Evolutionary conservation across 1,139 yeast species (phyloP), one percentile per base, ranked within the genome.

Genomic region (Lodderomyces parapsilosis): DNA sequence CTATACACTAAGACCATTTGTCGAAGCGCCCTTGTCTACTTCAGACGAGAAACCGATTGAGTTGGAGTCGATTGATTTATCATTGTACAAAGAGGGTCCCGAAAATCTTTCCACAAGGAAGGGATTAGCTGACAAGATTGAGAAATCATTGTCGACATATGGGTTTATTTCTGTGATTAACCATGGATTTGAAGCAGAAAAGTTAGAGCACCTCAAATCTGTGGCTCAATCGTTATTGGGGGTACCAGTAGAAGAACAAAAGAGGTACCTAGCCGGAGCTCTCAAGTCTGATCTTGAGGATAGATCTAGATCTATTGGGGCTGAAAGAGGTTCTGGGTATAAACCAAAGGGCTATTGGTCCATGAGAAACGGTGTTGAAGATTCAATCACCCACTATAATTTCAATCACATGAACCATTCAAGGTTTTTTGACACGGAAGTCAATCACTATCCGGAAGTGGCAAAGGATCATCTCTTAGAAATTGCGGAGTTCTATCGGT

Each of bases 151-250:
- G 41, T 61, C 65, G 2, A 66, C 75, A 1, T 62, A 67, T 45
- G 81, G 81, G 0, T 76, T 76, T 46, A 74, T 76, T 59, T 65
- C 66, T 19, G 52, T 72, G 24, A 52, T 58, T 6, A 71, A 71
- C 43, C 72, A 63, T 50, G 78, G 77, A 0, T 59, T 66, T 36
- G 53, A 52, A 3, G 47, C 43, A 2, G 62, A 58, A 17, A 54
- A 59, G 31, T 52, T 69, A 14, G 68, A 60, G 13, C 56, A 60
- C 22, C 49, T 71, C 37, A 58, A 66, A 47, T 58, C 73, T 1
- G 55, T 72, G 24, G 68, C 72, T 2, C 74, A 71, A 44, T 57
- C 67, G 10, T 53, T 68, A 6, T 55, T 66, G 36, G 72, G 71
- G 22, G 51, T 71, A n/a, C 71, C 78, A 1, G 68, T 69, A 10